A percentile compares a stretch with the other conserved stretches of the same genome.
Conservation (phyloP, 2,329 filamentous ascomycete species). For the Anisogramma anomala region DNA sequence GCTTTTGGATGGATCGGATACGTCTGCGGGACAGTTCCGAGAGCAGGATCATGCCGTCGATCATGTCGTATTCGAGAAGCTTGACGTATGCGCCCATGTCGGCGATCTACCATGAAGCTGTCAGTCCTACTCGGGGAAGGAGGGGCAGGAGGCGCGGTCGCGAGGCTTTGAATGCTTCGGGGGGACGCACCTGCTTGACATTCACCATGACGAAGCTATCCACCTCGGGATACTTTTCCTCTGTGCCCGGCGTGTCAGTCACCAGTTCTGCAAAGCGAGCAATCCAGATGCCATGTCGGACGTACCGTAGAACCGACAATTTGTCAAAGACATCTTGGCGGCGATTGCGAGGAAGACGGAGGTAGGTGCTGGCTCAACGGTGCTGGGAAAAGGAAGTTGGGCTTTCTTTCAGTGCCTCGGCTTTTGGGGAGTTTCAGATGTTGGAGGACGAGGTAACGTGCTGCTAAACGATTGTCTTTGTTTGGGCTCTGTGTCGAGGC, state of each 20-base stretch:
- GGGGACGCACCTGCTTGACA: constrained; percentile 71
- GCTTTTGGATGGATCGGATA: constrained; percentile 97
- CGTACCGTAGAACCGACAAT: constrained; percentile 28
- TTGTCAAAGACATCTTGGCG: constrained; percentile 27
- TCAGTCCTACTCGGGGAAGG: constrained; percentile 12
- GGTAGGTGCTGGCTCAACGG: constrained; percentile 3
- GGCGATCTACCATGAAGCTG: constrained; percentile 55
- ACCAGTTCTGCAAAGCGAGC: neutral
- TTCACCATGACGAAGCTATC: constrained; percentile 99
- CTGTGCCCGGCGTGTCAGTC: constrained; percentile 15
- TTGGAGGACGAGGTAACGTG: no score
- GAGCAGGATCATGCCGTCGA: constrained; percentile 99
- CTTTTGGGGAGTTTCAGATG: no score
- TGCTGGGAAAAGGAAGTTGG: neutral
- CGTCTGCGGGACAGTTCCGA: constrained; percentile 95
- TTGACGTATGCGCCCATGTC: constrained; percentile 99
- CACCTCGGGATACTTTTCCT: constrained; percentile 76
- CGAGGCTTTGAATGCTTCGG: neutral
- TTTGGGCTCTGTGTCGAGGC: neutral
- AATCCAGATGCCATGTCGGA: neutral
- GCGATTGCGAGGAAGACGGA: constrained; percentile 7
- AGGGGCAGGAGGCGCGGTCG: constrained; percentile 9
- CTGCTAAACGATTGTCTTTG: neutral
- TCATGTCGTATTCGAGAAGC: constrained; percentile 98
- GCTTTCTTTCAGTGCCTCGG: no score